Evolutionary conservation across 139 green algal species (phyloP).

Genomic region (Cymbomonas tetramitiformis): DNA sequence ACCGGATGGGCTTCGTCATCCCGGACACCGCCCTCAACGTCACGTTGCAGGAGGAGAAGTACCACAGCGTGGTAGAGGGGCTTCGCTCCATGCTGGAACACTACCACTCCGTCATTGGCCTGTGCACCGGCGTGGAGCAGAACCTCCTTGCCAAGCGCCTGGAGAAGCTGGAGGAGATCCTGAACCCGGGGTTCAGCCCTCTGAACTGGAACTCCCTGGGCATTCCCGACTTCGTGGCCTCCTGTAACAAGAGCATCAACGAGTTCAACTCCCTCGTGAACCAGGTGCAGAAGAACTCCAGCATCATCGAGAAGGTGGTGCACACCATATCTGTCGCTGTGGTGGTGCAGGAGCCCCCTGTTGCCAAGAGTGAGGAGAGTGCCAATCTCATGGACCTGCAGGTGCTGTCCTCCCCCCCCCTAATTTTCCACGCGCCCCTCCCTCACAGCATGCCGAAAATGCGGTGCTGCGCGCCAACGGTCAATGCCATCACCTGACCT

Average conservation of each 20-base stretch:
- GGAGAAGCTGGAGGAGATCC: slow-evolving; percentile 39
- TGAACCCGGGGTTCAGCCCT: slow-evolving; percentile 58
- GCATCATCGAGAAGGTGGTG: slow-evolving; percentile 61
- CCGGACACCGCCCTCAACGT: slow-evolving; percentile 65
- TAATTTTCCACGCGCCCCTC: too few species aligned
- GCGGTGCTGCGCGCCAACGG: too few species aligned
- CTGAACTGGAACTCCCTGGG: slow-evolving; percentile 82
- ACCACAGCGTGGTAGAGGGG: slow-evolving; percentile 47
- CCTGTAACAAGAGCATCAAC: slow-evolving; percentile 55
- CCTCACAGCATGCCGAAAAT: too few species aligned
- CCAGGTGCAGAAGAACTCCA: slow-evolving; percentile 58
- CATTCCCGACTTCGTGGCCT: slow-evolving; percentile 64
- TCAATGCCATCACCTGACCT: too few species aligned
- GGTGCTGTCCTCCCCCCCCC: too few species aligned
- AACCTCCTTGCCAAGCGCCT: slow-evolving; percentile 38
- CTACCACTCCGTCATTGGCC: slow-evolving; percentile 39
- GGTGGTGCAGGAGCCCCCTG: slow-evolving; percentile 15
- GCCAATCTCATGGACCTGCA: not conserved
- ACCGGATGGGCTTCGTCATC: slow-evolving; percentile 70
- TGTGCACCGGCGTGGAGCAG: slow-evolving; percentile 31
- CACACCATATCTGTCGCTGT: slow-evolving; percentile 34
- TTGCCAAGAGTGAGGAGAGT: not conserved
- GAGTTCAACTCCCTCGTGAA: slow-evolving; percentile 39
- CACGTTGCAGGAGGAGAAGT: slow-evolving; percentile 61
- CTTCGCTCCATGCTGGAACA: slow-evolving; percentile 56